These are phyloP conservation scores for Ophiosphaerella korrae DNA, from an alignment of 2,329 filamentous ascomycete species.

Conservation along the genomic window DNA sequence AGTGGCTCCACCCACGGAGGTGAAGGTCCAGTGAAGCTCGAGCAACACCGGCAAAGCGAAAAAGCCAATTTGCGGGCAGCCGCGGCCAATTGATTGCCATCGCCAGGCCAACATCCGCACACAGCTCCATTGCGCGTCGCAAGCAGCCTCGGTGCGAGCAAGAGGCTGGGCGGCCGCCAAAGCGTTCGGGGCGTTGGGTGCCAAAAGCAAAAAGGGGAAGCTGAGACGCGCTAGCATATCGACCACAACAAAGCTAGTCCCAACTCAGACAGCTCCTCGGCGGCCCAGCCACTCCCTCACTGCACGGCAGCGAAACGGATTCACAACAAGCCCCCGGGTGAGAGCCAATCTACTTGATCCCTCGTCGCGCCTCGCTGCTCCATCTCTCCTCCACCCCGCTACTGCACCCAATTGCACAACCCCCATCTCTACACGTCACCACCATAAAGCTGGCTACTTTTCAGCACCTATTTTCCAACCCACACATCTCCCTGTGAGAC, in stretches of 20 bases:
- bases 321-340: conserved; percentile 35
- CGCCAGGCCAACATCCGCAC: conserved; percentile 33
- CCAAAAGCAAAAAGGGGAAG: conserved; percentile 25
- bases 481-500: conserved; percentile 34
- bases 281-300: conserved; percentile 25
- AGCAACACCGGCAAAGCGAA: conserved; percentile 17
- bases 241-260: conserved; percentile 26
- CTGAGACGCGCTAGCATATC: conserved; percentile 28
- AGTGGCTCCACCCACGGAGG: conserved; percentile 21
- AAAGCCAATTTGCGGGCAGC: conserved; percentile 12
- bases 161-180: conserved; percentile 5
- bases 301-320: conserved; percentile 24
- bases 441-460: conserved; percentile 40
- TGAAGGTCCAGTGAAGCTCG: conserved; percentile 20
- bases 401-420: conserved; percentile 46
- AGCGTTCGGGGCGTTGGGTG: background rate
- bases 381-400: conserved; percentile 46
- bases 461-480: conserved; percentile 20
- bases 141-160: conserved; percentile 32
- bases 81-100: conserved; percentile 19
- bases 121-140: conserved; percentile 20
- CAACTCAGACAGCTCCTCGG: conserved; percentile 29
- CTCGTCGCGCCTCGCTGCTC: conserved; percentile 36
- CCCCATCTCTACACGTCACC: conserved; percentile 34
- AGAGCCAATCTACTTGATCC: conserved; percentile 45